Evolutionary conservation across 1,139 yeast genomes (phyloP).

Genomic region (Diutina sp.): DNA sequence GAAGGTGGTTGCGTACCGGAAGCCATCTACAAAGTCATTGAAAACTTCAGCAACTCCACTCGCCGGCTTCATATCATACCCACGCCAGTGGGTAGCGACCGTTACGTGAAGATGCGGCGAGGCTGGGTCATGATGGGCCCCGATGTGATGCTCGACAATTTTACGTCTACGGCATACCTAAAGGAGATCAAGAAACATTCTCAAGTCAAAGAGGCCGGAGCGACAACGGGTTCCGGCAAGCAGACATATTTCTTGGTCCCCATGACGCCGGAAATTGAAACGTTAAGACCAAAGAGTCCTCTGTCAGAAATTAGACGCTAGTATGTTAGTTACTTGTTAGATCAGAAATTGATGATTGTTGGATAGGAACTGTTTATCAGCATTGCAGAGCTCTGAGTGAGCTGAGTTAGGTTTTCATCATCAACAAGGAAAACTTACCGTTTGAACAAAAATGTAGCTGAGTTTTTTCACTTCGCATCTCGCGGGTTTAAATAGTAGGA

Average conservation of each 20-base stretch:
- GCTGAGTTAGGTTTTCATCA: constrained; percentile 3
- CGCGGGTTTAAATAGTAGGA: not conserved
- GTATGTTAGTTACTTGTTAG: not conserved
- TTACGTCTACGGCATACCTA: constrained; percentile 25
- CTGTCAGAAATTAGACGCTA: not conserved
- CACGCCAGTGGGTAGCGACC: constrained; percentile 43
- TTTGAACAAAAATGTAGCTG: not conserved
- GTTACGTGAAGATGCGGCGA: constrained; percentile 58
- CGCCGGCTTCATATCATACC: constrained; percentile 81
- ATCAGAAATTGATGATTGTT: constrained; percentile 1
- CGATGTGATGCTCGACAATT: constrained; percentile 63
- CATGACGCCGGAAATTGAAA: constrained; percentile 60
- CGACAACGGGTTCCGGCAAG: constrained; percentile 7
- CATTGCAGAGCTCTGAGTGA: constrained; percentile 2
- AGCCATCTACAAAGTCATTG: constrained; percentile 72
- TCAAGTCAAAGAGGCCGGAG: constrained; percentile 15
- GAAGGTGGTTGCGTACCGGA: constrained; percentile 40
- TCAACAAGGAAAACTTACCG: not conserved
- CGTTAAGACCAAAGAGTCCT: constrained; percentile 63
- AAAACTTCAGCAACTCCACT: constrained; percentile 74
- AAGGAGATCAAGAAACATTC: constrained; percentile 22
- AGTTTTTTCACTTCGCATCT: not conserved
- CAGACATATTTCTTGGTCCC: constrained; percentile 39
- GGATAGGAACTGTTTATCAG: constrained; percentile 2
- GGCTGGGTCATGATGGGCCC: constrained; percentile 94